A percentile compares a stretch with the other conserved stretches of the same genome.
These are phyloP conservation scores for Russula sp. DNA, from an alignment of 768 basidiomycete species.

Conservation along the genomic window DNA sequence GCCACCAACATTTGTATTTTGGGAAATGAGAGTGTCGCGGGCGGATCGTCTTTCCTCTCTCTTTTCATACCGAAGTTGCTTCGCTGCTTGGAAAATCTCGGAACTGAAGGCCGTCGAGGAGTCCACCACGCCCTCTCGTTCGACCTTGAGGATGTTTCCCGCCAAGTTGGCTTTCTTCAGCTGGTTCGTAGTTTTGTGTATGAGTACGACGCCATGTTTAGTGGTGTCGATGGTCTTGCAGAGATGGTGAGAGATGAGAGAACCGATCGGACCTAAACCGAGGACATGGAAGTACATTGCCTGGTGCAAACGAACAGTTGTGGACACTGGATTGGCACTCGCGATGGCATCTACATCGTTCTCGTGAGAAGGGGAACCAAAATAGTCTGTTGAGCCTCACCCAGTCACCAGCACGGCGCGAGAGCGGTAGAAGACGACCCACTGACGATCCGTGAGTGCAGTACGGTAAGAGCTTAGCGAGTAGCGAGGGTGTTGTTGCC, in stretches of 20 bases:
- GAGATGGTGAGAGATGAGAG: conserved; percentile 77
- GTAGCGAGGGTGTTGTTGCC: not conserved
- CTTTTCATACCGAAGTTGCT: conserved; percentile 14
- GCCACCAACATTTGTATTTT: not conserved
- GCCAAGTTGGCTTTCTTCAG: conserved; percentile 38
- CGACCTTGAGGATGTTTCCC: conserved; percentile 46
- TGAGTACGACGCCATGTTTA: conserved; percentile 59
- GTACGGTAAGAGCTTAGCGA: not conserved
- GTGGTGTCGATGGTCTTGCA: conserved; percentile 51
- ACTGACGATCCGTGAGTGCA: not conserved
- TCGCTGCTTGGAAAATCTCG: conserved; percentile 44
- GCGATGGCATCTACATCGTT: not conserved
- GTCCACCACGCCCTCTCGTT: conserved; percentile 47
- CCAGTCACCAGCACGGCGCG: not conserved
- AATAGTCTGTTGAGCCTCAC: not conserved
- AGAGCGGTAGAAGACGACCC: not conserved
- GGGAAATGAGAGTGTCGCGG: not conserved
- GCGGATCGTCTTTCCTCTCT: not conserved
- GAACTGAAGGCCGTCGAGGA: conserved; percentile 47
- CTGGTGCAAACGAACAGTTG: not conserved
- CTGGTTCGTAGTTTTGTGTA: conserved; percentile 54
- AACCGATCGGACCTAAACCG: conserved; percentile 82
- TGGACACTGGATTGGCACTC: not conserved
- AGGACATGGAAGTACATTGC: conserved; percentile 72
- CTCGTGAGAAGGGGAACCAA: not conserved